Evolutionary conservation across 2,329 filamentous ascomycete species (phyloP), one percentile per base, ranked within the genome.

Genomic region (Hirsutella minnesotensis): DNA sequence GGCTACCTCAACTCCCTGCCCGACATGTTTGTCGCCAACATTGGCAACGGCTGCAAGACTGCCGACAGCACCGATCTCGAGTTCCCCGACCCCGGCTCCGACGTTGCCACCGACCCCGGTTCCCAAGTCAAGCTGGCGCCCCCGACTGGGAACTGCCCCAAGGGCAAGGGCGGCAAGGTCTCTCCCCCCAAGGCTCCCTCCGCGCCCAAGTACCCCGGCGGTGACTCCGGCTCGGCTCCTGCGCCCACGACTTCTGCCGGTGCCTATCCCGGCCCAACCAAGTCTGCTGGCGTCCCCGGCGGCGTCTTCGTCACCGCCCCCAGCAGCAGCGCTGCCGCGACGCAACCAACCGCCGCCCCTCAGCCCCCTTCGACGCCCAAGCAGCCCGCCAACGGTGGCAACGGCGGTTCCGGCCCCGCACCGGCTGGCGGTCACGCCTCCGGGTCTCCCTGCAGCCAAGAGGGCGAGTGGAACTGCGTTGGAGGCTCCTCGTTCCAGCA

Each of bases 21-120:
- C 0, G 63, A 75, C 22, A 75, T 88, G 62, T 85, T 86, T 49
- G 64, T 78, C 10, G 83, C 79, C 55, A 87, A 87, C 55, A 55
- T 84, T 5, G 62, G 59, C 2, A 70, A 73, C 16, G 58, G 55
- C 0, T 86, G 82, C 56, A 61, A 50, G 2, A 80, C 74, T 2
- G 55, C 52, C 0, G 65, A 72, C 39, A 58, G 62, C 18, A 56
- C 63, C 5, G 75, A 83, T 39, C 64, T 83, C 5, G 46, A 63
- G 31, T 86, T 80, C 62, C 79, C 81, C 13, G 58, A 77, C 40
- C 75, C 82, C 0, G 83, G 83, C 1, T 53, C 62, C 0, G 64
- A 70, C 5, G 65, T 79, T 4, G 70, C 80, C 43, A 62, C 70
- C 45, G 69, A 69, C 35, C 54, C 64, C 20, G 41, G 58, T 4